Evolutionary conservation across 805 yeast species (phyloP).

Genomic region (Torulaspora microellipsoides): DNA sequence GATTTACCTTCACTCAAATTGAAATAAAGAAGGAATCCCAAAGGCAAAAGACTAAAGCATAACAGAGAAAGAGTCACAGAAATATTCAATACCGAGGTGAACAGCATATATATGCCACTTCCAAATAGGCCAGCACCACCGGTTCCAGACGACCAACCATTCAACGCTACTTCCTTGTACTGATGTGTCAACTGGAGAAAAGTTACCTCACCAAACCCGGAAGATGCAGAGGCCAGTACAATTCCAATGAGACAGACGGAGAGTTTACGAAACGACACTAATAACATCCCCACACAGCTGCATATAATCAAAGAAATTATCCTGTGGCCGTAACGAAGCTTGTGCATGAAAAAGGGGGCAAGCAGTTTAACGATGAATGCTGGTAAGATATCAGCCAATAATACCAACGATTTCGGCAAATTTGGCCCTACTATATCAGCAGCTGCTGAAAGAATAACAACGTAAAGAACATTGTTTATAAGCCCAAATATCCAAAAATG

Average conservation of each 20-base stretch:
- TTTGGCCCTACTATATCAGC: slow-evolving; percentile 80
- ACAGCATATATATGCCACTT: slow-evolving; percentile 59
- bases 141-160: slow-evolving; percentile 92
- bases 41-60: slow-evolving; percentile 53
- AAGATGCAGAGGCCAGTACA: slow-evolving; percentile 70
- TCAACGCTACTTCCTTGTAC: slow-evolving; percentile 55
- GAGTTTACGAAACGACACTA: slow-evolving; percentile 42
- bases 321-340: slow-evolving; percentile 53
- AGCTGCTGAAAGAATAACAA: slow-evolving; percentile 88
- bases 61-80: slow-evolving; percentile 52
- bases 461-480: slow-evolving; percentile 83
- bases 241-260: slow-evolving; percentile 58
- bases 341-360: slow-evolving; percentile 78
- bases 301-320: slow-evolving; percentile 50
- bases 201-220: slow-evolving; percentile 89
- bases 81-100: slow-evolving; percentile 65
- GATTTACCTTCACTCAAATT: slow-evolving; percentile 19
- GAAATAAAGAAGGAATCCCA: slow-evolving; percentile 44
- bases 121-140: slow-evolving; percentile 95
- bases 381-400: slow-evolving; percentile 84
- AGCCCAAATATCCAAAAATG: slow-evolving; percentile 83
- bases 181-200: slow-evolving; percentile 83
- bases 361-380: slow-evolving; percentile 63
- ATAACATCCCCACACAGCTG: slow-evolving; percentile 70
- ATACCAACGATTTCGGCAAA: slow-evolving; percentile 80